phyloP scores from a whole-genome alignment of 2,329 filamentous ascomycete genomes.

The Botrytis pseudocinerea region DNA sequence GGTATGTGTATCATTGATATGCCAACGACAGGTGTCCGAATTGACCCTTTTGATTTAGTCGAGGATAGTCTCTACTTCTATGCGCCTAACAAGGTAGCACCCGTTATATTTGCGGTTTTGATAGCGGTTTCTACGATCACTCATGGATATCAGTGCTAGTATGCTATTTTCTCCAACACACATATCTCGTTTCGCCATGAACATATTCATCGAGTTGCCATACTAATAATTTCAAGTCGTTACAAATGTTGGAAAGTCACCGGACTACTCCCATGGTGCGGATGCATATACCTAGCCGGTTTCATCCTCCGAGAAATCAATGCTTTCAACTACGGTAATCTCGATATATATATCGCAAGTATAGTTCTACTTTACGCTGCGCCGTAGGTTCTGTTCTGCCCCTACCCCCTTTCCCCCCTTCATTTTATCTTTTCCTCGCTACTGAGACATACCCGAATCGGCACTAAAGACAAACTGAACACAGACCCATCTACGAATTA shows the following conservation, averaged over 20 bases:
- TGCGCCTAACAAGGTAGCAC: constrained; percentile 55
- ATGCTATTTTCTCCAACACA: constrained; percentile 36
- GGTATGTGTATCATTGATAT: constrained; percentile 4
- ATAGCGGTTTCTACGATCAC: constrained; percentile 49
- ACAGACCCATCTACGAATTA: constrained; percentile 59
- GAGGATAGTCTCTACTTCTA: constrained; percentile 49
- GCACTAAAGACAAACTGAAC: neutral
- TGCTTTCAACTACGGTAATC: constrained; percentile 51
- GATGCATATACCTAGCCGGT: constrained; percentile 55
- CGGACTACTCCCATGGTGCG: constrained; percentile 54
- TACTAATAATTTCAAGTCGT: constrained; percentile 42
- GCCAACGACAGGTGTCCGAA: neutral
- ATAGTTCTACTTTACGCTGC: constrained; percentile 38
- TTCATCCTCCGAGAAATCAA: constrained; percentile 56
- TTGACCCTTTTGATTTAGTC: constrained; percentile 26
- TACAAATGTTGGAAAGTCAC: constrained; percentile 60
- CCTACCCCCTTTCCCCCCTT: no score
- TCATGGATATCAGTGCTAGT: constrained; percentile 59
- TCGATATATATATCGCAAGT: constrained; percentile 50
- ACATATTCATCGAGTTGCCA: neutral
- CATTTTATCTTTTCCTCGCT: neutral
- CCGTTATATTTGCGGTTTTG: constrained; percentile 53
- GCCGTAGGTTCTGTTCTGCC: constrained; percentile 31
- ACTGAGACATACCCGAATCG: neutral
- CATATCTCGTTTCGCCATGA: neutral